These are phyloP conservation scores for Cladorrhinum sp. DNA, from an alignment of 2,329 filamentous ascomycete genomes.

Conservation along the genomic window DNA sequence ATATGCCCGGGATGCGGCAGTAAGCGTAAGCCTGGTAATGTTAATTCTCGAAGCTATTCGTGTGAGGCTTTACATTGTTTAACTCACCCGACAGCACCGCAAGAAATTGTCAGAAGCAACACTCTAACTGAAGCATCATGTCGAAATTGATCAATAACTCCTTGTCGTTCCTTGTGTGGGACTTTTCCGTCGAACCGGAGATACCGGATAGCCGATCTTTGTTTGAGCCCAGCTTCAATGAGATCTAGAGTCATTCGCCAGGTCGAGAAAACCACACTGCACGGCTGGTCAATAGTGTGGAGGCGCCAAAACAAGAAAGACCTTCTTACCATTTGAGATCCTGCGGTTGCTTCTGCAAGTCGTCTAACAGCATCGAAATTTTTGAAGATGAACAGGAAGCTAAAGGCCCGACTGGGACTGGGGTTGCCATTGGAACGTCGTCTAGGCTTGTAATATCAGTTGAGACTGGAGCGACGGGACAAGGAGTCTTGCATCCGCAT, in stretches of 20 bases:
- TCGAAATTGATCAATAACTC: slow-evolving; percentile 40
- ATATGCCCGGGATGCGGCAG: slow-evolving; percentile 45
- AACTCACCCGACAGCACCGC: slow-evolving; percentile 48
- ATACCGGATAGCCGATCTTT: slow-evolving; percentile 33
- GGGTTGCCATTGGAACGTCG: slow-evolving; percentile 6
- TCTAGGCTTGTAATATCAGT: slow-evolving; percentile 26
- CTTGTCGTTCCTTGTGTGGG: slow-evolving; percentile 39
- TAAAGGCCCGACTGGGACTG: too few relatives aligned
- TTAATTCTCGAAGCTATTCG: neutral
- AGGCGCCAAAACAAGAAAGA: too few relatives aligned
- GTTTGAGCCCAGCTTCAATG: slow-evolving; percentile 39
- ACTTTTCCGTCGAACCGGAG: slow-evolving; percentile 49
- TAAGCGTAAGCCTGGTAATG: slow-evolving; percentile 42
- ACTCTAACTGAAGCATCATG: slow-evolving; percentile 38
- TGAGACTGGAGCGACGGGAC: slow-evolving; percentile 28
- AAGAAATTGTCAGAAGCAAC: slow-evolving; percentile 48
- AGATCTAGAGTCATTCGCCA: slow-evolving; percentile 50
- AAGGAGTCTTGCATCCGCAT: slow-evolving; percentile 31
- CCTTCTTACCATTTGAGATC: slow-evolving; percentile 39
- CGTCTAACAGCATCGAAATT: neutral
- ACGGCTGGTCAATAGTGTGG: neutral
- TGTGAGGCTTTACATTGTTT: too few relatives aligned
- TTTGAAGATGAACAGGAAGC: neutral
- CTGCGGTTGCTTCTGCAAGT: neutral
- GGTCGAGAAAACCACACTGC: slow-evolving; percentile 49